Conservation (phyloP, 345 rosid genomes). For the Brassica cretica region DNA sequence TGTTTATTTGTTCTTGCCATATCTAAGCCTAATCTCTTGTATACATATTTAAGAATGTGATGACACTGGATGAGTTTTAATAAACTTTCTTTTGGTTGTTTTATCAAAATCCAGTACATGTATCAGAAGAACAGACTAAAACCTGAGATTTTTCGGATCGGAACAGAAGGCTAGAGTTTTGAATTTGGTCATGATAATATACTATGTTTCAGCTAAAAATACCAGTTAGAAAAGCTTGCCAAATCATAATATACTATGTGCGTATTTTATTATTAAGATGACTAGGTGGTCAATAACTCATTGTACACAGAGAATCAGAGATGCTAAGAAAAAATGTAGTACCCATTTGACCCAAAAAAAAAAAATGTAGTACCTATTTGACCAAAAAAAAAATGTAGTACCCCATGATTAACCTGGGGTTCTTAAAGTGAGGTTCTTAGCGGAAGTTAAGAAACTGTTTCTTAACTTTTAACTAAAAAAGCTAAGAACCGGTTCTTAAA, state of each 20-base stretch:
- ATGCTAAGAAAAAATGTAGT: background rate
- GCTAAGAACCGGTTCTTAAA: too few relatives aligned
- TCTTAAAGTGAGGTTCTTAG: too few relatives aligned
- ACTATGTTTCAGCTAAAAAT: background rate
- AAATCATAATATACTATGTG: background rate
- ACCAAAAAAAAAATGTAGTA: too few relatives aligned
- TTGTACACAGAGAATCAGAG: background rate
- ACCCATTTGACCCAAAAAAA: too few relatives aligned
- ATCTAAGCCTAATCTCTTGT: background rate
- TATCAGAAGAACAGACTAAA: background rate
- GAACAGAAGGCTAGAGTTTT: background rate
- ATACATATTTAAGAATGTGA: too few relatives aligned
- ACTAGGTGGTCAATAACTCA: background rate
- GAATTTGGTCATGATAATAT: background rate
- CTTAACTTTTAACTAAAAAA: too few relatives aligned
- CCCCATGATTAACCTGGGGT: too few relatives aligned
- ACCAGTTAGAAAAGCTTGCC: background rate
- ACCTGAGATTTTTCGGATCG: background rate
- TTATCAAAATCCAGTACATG: background rate
- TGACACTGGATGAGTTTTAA: too few relatives aligned
- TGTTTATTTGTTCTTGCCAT: background rate
- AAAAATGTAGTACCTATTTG: too few relatives aligned
- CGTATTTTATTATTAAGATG: background rate
- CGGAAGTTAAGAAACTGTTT: too few relatives aligned
- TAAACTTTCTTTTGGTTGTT: too few relatives aligned